Evolutionary conservation across 352 stramenopile genomes (phyloP), one percentile per base, ranked within the genome.

Genomic region (Phytopythium helicoides): DNA sequence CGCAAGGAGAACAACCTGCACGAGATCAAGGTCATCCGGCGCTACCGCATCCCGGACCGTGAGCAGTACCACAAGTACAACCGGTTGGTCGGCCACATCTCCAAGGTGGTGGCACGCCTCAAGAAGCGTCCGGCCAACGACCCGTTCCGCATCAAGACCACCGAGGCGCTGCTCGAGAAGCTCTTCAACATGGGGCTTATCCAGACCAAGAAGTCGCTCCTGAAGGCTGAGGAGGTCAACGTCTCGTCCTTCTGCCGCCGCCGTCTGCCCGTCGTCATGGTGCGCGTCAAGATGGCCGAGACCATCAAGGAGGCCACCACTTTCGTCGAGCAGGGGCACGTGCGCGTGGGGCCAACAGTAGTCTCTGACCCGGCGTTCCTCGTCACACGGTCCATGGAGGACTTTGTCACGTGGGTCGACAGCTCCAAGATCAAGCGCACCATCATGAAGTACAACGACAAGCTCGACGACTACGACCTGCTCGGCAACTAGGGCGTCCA

Each of bases 381-480:
- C 16, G 97, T 99, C 14, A 98, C 96, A 12, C 90, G 97, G 42
- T 76, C 80, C 22, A 98, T 99, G 90, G 98, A 99, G 79, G 98
- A 99, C 82, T 99, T 99, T 75, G 93, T 99, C 39, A 99, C 97
- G 37, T 99, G 98, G 98, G 96, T 98, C 40, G 92, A 98, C 64
- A 94, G 82, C 63, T 98, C 92, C 54, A 98, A 98, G 90, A 98
- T 98, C 81, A 98, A 98, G 80, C 79, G 91, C 73, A 95, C 89
- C 54, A 97, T 98, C 66, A 92, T 96, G 75, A 98, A 98, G 69
- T 99, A 99, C 84, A 99, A 99, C 83, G 96, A 99, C 73, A 99
- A 99, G 68, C 76, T 99, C 44, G 98, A 99, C 86, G 98, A 99
- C 82, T 99, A 98, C 81, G 97, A 99, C 71, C 74, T 99, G 56